Conservation (phyloP, 2,329 filamentous ascomycete genomes). For the Thermoascus crustaceus region DNA sequence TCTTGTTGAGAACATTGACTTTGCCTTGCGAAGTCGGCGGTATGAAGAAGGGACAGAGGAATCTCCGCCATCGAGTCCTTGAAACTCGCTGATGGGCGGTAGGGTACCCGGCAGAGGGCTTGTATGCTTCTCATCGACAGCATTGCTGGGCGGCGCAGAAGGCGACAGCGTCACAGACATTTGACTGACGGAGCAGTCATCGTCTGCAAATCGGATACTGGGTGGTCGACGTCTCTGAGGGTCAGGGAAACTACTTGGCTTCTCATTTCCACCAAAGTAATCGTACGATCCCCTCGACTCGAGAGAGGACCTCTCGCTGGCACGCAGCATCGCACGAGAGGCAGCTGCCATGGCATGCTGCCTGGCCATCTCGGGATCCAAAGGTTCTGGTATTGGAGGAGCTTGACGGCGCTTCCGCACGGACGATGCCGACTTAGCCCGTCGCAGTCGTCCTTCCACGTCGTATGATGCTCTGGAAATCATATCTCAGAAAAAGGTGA, state of each 20-base stretch:
- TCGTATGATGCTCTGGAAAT: conserved; percentile 20
- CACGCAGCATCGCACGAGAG: conserved; percentile 34
- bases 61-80: conserved; percentile 27
- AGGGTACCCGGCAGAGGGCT: conserved; percentile 12
- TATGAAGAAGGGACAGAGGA: conserved; percentile 40
- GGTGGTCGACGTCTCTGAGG: conserved; percentile 16
- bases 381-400: conserved; percentile 15
- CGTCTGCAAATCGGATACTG: conserved; percentile 10
- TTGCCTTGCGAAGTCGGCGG: conserved; percentile 38
- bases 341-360: conserved; percentile 35
- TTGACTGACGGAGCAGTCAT: conserved; percentile 6
- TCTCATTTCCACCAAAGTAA: conserved; percentile 17
- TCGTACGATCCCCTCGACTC: conserved; percentile 22
- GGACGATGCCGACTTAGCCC: conserved; percentile 33
- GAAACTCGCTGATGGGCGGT: conserved; percentile 23
- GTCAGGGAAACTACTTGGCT: conserved; percentile 16
- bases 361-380: conserved; percentile 23
- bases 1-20: conserved; percentile 40
- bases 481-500: conserved; percentile 12
- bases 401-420: conserved; percentile 22
- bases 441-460: conserved; percentile 24
- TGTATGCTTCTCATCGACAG: conserved; percentile 6
- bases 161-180: not conserved
- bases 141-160: not conserved
- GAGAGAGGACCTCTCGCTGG: conserved; percentile 19